Evolutionary conservation across 768 basidiomycete genomes (phyloP).

Genomic region (Suillus discolor): DNA sequence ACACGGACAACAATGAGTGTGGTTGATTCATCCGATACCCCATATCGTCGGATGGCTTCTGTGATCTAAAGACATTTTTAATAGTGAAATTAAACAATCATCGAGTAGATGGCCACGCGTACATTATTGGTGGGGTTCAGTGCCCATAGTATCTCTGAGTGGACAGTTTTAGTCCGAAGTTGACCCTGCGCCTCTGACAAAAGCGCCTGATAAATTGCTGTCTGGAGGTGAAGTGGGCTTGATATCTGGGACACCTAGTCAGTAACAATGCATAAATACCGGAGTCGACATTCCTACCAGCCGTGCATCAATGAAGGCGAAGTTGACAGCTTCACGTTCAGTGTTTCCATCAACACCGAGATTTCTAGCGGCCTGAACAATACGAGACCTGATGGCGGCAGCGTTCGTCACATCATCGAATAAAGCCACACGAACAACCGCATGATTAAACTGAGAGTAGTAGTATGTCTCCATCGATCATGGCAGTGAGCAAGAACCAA

Average conservation of each 20-base stretch:
- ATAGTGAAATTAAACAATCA: background rate
- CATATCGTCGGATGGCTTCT: constrained; percentile 85
- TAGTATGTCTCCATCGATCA: constrained; percentile 52
- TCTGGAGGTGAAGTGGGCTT: constrained; percentile 78
- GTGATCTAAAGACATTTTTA: constrained; percentile 63
- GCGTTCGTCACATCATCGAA: constrained; percentile 72
- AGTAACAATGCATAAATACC: constrained; percentile 12
- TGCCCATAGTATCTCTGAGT: constrained; percentile 89
- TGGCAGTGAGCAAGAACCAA: background rate
- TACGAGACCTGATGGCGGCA: constrained; percentile 56
- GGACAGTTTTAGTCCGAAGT: constrained; percentile 82
- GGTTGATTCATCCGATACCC: constrained; percentile 67
- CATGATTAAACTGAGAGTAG: constrained; percentile 54
- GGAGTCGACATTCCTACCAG: constrained; percentile 56
- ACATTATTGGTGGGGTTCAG: constrained; percentile 90
- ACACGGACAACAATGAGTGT: constrained; percentile 77
- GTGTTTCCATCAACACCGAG: constrained; percentile 60
- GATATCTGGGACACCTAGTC: constrained; percentile 59
- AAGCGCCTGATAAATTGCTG: constrained; percentile 82
- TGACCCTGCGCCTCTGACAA: constrained; percentile 59
- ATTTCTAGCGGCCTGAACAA: constrained; percentile 69
- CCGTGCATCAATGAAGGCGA: constrained; percentile 86
- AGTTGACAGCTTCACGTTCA: constrained; percentile 81
- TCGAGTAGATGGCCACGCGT: constrained; percentile 17
- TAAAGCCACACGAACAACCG: constrained; percentile 60